Base-by-base conservation (phyloP, 352 stramenopile species). In the Phytophthora uliginosa region DNA sequence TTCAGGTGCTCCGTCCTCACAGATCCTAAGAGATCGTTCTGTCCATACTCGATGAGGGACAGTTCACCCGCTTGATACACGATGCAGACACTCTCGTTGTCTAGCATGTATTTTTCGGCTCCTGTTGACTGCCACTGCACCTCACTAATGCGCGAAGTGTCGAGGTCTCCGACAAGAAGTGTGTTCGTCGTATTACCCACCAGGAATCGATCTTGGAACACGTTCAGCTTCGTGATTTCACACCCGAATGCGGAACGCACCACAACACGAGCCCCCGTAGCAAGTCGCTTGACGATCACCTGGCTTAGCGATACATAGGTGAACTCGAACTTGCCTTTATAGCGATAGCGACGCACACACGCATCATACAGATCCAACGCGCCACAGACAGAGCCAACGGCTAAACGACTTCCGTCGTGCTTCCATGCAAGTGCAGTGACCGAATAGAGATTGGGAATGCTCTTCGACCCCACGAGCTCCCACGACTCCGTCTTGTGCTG, bases 321-420 rank as follows among this genome's bases (percentile, higher is more conserved):
- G 71, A 99, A 97, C 83, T 99, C 96, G 62, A 99, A 99, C 57
- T 94, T 96, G 59, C 93, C 92, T 69, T 98, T 98, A 83, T 98
- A 99, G 4, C 88, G 84, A 62, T 93, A 97, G 34, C 96, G 91
- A 2, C 87, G 85, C 47, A 99, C 90, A 58, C 94, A 98, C 2
- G 94, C 91, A 50, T 99, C 95, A 69, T 97, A 99, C 7, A 98
- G 67, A 75, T 99, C 96, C 20, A 98, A 71, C 18, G 87, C 89
- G 9, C 96, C 96, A 66, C 94, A 99, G 0, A 98, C 83, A 0
- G 93, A 97, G 7, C 96, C 96, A 24, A 99, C 82, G 0, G 92
- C 94, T 17, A 99, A 72, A 3, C 90, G 89, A 50, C 84, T 95
- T 6, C 96, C 96, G 69, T 99, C 94, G 18, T 81, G 68, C 58